Evolutionary conservation across 2,329 filamentous ascomycete genomes (phyloP), one percentile per base, ranked within the genome.

Genomic region (Monosporascus sp.): DNA sequence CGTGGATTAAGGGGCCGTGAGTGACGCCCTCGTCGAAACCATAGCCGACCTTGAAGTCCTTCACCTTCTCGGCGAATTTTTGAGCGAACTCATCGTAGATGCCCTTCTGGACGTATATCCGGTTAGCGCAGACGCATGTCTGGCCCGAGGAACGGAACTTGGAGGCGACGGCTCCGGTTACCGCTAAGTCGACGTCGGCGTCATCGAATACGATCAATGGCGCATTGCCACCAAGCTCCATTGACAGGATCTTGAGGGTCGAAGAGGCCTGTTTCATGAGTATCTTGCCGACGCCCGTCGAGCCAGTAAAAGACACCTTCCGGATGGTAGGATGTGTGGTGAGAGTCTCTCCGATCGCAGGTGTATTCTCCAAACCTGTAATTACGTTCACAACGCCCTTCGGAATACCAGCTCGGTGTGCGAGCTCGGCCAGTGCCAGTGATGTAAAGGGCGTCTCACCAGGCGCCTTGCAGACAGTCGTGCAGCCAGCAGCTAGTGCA

Each of bases 191-290:
- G 20, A 97, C 75, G 67, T 97, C 90, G 20, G 93, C 90, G 66
- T 97, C 93, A 66, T 97, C 91, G 66, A 97, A 97, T 36, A 97
- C 91, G 61, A 97, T 97, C 69, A 97, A 96, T 1, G 93, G 93
- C 0, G 93, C 90, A 69, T 97, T 97, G 48, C 93, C 94, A 52
- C 93, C 93, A 1, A 97, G 86, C 70, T 97, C 93, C 70, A 96
- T 88, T 0, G 90, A 94, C 41, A 86, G 69, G 61, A 85, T 82
- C 81, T 97, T 97, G 61, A 97, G 75, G 0, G 91, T 96, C 41
- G 83, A 81, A 0, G 91, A 84, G 11, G 88, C 87, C 72, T 97
- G 92, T 76, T 89, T 88, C 91, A 97, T 96, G 52, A 99, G 83
- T 7, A 87, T 77, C 69, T 86, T 87, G 34, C 85, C 85, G 38